Base-by-base conservation (phyloP, 2,329 filamentous ascomycete genomes). In the Fusarium gaditjirri region DNA sequence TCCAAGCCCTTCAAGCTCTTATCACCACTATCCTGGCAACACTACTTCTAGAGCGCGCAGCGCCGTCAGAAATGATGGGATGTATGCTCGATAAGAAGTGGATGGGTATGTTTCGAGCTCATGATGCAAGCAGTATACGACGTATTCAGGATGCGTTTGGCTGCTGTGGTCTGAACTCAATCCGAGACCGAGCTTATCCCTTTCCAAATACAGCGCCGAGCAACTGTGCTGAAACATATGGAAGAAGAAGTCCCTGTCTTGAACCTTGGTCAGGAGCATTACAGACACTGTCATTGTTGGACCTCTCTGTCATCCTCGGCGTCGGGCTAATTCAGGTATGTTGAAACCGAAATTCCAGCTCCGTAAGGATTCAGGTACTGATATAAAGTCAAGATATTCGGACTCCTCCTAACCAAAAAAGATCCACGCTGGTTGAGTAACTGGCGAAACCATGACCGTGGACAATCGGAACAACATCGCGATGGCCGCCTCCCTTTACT, bases 101-200 rank as follows among this genome's bases (percentile, higher is more conserved):
- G 92, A 81, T 83, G 72, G 70, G 65, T 6, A 76, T 93, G 63
- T 93, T 84, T 73, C 78, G 71, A 1, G 72, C 75, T 1, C 88
- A 90, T 66, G 83, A 92, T 60, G 84, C 70, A 2, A 70, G 73
- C 2, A 79, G 84, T 4, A 86, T 94, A 62, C 82, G 85, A 44
- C 79, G 81, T 4, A 91, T 94, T 55, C 92, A 94, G 75, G 89
- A 94, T 76, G 79, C 85, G 0, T 86, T 93, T 36, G 77, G 86
- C 12, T 94, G 92, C 81, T 94, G 92, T 72, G 92, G 92, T 1
- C 83, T 93, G 38, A 84, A 84, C 61, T 86, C 83, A 8, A 77
- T 88, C 33, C 79, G 77, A 35, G 91, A 94, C 75, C 88, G 87
- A 72, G 86, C 88, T 0, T 93, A 86, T 83, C 92, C 92, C 0